Conservation (phyloP, 495 filamentous ascomycete genomes). For the Tirmania nivea region DNA sequence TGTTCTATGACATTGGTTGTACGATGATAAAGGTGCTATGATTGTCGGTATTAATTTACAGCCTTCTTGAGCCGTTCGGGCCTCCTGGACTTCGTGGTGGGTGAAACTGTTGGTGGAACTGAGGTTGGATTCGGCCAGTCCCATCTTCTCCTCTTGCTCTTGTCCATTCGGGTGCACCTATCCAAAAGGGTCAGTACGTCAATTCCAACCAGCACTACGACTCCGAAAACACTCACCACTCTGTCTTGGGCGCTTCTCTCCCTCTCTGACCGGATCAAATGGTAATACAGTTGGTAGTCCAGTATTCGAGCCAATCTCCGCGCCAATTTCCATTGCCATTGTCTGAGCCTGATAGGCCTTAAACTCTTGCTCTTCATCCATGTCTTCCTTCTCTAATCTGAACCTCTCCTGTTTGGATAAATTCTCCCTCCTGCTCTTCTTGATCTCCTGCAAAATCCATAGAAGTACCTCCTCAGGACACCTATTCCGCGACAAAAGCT, state of each 20-base stretch:
- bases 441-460: constrained; percentile 77
- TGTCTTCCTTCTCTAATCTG: constrained; percentile 71
- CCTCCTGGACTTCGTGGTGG: neutral
- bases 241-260: constrained; percentile 14
- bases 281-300: neutral
- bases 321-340: neutral
- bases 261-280: neutral
- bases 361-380: constrained; percentile 70
- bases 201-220: too few species aligned
- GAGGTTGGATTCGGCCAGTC: neutral
- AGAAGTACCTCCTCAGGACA: constrained; percentile 75
- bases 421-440: constrained; percentile 52
- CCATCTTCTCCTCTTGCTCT: neutral
- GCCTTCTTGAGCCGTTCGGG: neutral
- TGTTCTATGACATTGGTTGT: too few species aligned
- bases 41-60: neutral
- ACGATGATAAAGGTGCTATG: too few species aligned
- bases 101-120: neutral
- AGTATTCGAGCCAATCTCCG: neutral
- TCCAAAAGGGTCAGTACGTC: neutral
- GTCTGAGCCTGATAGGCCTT: neutral
- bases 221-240: constrained; percentile 9
- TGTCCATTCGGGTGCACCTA: neutral
- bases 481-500: constrained; percentile 47
- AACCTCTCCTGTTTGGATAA: constrained; percentile 59